Percentiles rank a stretch among this genome's conserved stretches.
phyloP scores from a whole-genome alignment of 805 yeast species.

The Sugiyamaella marilandica region DNA sequence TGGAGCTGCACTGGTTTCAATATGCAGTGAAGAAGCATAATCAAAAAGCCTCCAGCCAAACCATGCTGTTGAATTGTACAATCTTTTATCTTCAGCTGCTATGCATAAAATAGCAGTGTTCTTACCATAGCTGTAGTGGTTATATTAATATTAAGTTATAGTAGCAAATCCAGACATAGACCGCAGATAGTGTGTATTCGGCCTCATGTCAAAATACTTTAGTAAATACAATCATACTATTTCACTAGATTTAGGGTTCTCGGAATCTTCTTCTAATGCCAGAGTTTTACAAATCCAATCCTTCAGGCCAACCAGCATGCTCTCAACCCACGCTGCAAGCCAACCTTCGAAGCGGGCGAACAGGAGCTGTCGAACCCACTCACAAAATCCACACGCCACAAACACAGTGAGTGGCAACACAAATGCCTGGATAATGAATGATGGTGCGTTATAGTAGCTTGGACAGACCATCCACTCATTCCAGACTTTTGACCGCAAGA shows the following conservation, averaged over 20 bases:
- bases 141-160: too few relatives aligned
- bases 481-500: slow-evolving; percentile 1
- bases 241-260: not conserved
- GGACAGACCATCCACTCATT: not conserved
- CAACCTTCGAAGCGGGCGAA: not conserved
- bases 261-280: not conserved
- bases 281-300: not conserved
- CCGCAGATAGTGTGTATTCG: too few relatives aligned
- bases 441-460: not conserved
- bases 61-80: too few relatives aligned
- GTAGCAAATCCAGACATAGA: too few relatives aligned
- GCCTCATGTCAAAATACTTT: too few relatives aligned
- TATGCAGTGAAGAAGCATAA: too few relatives aligned
- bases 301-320: not conserved
- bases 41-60: too few relatives aligned
- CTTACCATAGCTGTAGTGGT: too few relatives aligned
- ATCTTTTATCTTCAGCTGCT: too few relatives aligned
- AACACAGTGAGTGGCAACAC: not conserved
- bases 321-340: not conserved
- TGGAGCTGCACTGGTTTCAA: too few relatives aligned
- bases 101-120: too few relatives aligned
- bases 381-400: not conserved
- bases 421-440: not conserved
- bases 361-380: not conserved
- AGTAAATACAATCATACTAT: too few relatives aligned